Percentiles rank a stretch among this genome's conserved stretches.
Conservation (phyloP, 306 rosid species). For the Astragalus membranaceus region DNA sequence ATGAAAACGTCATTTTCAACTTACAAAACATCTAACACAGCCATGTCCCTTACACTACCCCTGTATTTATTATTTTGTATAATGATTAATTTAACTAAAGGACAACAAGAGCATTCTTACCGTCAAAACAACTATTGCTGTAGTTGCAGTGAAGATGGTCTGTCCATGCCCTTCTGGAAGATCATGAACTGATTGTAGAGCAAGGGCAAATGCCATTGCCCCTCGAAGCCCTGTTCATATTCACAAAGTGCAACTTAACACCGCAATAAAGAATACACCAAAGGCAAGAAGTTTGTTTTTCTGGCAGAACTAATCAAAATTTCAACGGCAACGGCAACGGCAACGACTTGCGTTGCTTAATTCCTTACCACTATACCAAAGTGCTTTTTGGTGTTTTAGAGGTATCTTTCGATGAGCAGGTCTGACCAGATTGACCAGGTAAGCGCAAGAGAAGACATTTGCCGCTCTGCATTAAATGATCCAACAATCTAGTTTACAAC, state of each 20-base stretch:
- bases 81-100: conserved; percentile 17
- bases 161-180: conserved; percentile 99
- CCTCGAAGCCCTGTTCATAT: conserved; percentile 82
- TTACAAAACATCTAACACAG: neutral
- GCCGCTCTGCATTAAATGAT: conserved; percentile 65
- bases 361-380: conserved; percentile 93
- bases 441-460: conserved; percentile 92
- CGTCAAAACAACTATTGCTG: conserved; percentile 95
- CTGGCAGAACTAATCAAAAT: conserved; percentile 10
- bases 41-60: neutral
- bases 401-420: conserved; percentile 80
- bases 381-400: conserved; percentile 79
- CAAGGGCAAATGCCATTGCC: conserved; percentile 99
- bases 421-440: conserved; percentile 82
- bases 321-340: neutral
- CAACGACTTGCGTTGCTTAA: conserved; percentile 3
- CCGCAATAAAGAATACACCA: conserved; percentile 5
- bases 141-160: conserved; percentile 96
- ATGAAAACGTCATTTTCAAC: neutral
- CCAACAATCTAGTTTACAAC: conserved; percentile 9
- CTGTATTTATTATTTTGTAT: neutral
- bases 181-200: conserved; percentile 94
- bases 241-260: conserved; percentile 10
- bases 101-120: conserved; percentile 37
- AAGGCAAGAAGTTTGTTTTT: neutral